Base-by-base conservation (phyloP, 2,329 filamentous ascomycete species). In the Colletotrichum eremochloae region DNA sequence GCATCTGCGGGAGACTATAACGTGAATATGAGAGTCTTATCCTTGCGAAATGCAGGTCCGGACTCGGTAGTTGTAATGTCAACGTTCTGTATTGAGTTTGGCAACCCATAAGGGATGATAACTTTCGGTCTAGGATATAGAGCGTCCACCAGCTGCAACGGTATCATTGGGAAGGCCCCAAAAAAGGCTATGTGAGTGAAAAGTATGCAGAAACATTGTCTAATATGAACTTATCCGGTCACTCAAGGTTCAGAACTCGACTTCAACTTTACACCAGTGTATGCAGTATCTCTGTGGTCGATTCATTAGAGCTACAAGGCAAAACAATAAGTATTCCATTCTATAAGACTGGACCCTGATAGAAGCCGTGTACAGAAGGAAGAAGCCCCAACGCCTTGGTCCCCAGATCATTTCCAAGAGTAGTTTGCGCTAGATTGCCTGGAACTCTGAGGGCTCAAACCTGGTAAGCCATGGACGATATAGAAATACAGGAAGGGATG, bases 371-470 rank as follows among this genome's bases (percentile, higher is more conserved):
- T 29, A 79, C 74, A 36, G 84, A 80, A 1, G 83, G 84, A 8
- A 85, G 74, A 3, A 82, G 24, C 24, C 24, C 24, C 24, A 24
- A 24, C 24, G 24, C 24, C 24, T 24, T 24, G 24, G 24, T 24
- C 24, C 24, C 24, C 24, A 24, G 24, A 24, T 44, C 40, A n/a
- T 48, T 68, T 2, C 65, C 66, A 2, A 57, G 67, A 55, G 67
- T 79, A 76, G 5, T 88, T 78, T 63, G 85, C 86, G 68, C 88
- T 86, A 58, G 86, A 81, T 75, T 85, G 86, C 86, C 86, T 87
- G 31, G 88, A 74, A 24, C 24, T 24, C 24, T 24, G 24, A 24
- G 24, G 24, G 24, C 24, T 24, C 24, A 24, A 24, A 24, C 24
- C 24, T 24, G 24, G 24, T 24, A 24, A 24, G 24, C 24, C 24